Base-by-base conservation (phyloP, 169 alveolate genomes). In the Cryptosporidium baileyi region DNA sequence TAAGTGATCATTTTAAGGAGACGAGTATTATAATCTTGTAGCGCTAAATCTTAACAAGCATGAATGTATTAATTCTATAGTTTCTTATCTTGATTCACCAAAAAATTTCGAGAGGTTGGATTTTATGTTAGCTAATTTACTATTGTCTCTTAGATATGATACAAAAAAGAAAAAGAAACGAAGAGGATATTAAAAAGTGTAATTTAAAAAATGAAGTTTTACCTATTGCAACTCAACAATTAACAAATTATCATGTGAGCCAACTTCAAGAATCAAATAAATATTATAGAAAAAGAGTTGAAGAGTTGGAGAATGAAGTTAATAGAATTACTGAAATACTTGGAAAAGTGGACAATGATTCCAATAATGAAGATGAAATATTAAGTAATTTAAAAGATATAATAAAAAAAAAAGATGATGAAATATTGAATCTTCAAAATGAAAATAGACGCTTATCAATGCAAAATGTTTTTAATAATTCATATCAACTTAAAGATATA, bases 241-340 rank as follows among this genome's bases (percentile, higher is more conserved):
- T 74, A 17, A 54, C 85, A 22, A 26, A 54, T 8, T 74, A 74
- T 32, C 67, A 74, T 57, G 85, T 74, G 1, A 19, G 6, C 5
- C 85, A 74, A 38, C 44, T 74, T 1, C 85, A 74, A 41, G 67
- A 74, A 22, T 54, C 60, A 1, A 74, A 36, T 54, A 74, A 59
- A 24, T 26, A 38, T 11, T 38, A 74, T 44, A 74, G 26, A 9
- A 22, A 38, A n/a, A 74, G 65, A 38, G 54, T 74, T 19, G 41
- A 54, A 5, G 60, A 74, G 41, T 34, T 74, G 32, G 67, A 74
- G 43, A 28, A 8, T 24, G 34, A 54, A 15, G 30, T 74, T 4
- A 26, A 34, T 17, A 28, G 54, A 24, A 54, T 74, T 59, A 38
- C 51, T 19, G 8, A 28, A 17, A 15, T 22, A 5, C 13, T 65